Evolutionary conservation across 371 early-diverging fungal genomes (phyloP).

Genomic region (Lichtheimia ramosa): DNA sequence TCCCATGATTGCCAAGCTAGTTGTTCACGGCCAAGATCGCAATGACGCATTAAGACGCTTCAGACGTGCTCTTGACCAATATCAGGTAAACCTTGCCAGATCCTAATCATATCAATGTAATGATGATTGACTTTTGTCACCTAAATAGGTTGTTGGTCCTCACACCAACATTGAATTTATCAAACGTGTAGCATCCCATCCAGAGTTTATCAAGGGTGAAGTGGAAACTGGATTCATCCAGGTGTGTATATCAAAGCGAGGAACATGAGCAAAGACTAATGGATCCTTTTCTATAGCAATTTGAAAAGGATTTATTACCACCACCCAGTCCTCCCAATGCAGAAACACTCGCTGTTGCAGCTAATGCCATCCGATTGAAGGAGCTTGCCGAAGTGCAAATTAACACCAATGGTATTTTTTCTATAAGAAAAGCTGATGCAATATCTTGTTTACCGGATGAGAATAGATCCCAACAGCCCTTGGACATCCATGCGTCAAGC

Average conservation of each 20-base stretch:
- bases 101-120: not conserved
- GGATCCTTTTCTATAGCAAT: slow-evolving; percentile 43
- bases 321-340: slow-evolving; percentile 48
- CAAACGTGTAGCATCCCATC: slow-evolving; percentile 74
- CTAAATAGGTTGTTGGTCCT: slow-evolving; percentile 74
- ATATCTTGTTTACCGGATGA: not conserved
- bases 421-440: not conserved
- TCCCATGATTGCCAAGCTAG: slow-evolving; percentile 97
- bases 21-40: slow-evolving; percentile 86
- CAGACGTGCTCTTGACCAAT: slow-evolving; percentile 79
- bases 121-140: not conserved
- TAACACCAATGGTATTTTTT: slow-evolving; percentile 21
- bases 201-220: slow-evolving; percentile 83
- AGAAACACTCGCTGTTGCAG: slow-evolving; percentile 71
- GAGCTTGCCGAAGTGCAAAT: slow-evolving; percentile 41
- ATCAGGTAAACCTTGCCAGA: slow-evolving; percentile 50
- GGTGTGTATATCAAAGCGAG: slow-evolving; percentile 26
- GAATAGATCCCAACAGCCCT: slow-evolving; percentile 58
- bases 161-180: slow-evolving; percentile 94
- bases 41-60: slow-evolving; percentile 81
- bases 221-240: slow-evolving; percentile 95
- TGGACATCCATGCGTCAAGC: slow-evolving; percentile 53
- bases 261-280: too few relatives aligned
- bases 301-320: slow-evolving; percentile 68
- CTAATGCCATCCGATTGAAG: slow-evolving; percentile 60